A percentile compares a stretch with the other conserved stretches of the same genome.
Evolutionary conservation across 148 eudicot species (phyloP).

Genomic region (Bassia scoparia): DNA sequence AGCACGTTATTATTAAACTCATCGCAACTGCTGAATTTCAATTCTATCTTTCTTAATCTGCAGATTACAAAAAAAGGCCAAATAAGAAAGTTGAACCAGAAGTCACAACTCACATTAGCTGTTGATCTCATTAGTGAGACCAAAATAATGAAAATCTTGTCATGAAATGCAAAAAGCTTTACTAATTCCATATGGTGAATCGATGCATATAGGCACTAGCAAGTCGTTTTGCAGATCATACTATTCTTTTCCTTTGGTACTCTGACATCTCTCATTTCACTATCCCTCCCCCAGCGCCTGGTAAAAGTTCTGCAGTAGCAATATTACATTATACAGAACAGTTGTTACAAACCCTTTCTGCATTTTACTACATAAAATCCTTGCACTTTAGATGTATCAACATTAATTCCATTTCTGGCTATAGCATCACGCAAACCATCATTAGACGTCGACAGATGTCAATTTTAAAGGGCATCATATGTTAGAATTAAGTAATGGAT

Average conservation of each 20-base stretch:
- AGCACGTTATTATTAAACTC: slow-evolving; percentile 51
- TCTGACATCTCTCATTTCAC: slow-evolving; percentile 69
- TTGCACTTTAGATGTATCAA: neutral
- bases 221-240: slow-evolving; percentile 73
- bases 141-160: too few relatives aligned
- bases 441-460: neutral
- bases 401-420: neutral
- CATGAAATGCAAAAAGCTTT: slow-evolving; percentile 26
- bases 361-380: neutral
- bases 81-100: neutral
- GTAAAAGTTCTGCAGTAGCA: slow-evolving; percentile 74
- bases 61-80: neutral
- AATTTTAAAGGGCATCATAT: neutral
- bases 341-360: neutral
- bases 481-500: neutral
- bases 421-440: neutral
- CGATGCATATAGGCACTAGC: slow-evolving; percentile 63
- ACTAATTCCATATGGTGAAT: slow-evolving; percentile 75
- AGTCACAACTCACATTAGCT: neutral
- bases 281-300: slow-evolving; percentile 67
- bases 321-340: neutral
- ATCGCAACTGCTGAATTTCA: slow-evolving; percentile 45
- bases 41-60: slow-evolving; percentile 59
- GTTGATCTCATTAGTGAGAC: neutral
- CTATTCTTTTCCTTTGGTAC: slow-evolving; percentile 60